Percentiles rank a stretch among this genome's conserved stretches.
phyloP scores from a whole-genome alignment of 306 rosid genomes.

The Fagus crenata region DNA sequence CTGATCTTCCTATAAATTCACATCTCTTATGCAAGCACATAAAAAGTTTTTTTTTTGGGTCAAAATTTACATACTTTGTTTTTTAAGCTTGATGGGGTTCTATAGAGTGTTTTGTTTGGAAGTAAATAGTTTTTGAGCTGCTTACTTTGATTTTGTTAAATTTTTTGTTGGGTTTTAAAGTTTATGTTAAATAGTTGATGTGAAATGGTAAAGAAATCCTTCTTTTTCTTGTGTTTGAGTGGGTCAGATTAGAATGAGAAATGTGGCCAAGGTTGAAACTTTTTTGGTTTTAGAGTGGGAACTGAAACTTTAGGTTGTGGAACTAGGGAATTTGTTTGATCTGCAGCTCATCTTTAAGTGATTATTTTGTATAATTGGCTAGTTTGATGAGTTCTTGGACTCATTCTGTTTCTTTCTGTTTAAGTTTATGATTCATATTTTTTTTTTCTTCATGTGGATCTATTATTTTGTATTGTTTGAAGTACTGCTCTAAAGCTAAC shows the following conservation, averaged over 20 bases:
- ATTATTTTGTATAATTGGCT: neutral
- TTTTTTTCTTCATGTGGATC: neutral
- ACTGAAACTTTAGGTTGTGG: neutral
- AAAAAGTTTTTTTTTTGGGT: neutral
- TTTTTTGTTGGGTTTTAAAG: neutral
- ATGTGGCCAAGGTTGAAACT: neutral
- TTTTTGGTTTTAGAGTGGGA: neutral
- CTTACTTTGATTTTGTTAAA: neutral
- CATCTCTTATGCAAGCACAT: neutral
- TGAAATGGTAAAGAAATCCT: neutral
- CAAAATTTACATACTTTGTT: neutral
- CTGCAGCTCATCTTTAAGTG: neutral
- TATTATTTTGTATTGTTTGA: neutral
- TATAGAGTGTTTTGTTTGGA: neutral
- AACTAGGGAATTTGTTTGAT: neutral
- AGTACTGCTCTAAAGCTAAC: conserved; percentile 10
- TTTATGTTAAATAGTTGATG: neutral
- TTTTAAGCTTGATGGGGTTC: neutral
- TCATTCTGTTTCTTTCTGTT: neutral
- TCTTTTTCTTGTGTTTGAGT: neutral
- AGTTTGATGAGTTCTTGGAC: neutral
- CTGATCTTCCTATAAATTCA: neutral
- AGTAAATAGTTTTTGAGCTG: neutral
- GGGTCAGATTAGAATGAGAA: neutral
- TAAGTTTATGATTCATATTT: neutral